Base-by-base conservation (phyloP, 371 early-diverging fungal species). In the Mucor plumbeus region DNA sequence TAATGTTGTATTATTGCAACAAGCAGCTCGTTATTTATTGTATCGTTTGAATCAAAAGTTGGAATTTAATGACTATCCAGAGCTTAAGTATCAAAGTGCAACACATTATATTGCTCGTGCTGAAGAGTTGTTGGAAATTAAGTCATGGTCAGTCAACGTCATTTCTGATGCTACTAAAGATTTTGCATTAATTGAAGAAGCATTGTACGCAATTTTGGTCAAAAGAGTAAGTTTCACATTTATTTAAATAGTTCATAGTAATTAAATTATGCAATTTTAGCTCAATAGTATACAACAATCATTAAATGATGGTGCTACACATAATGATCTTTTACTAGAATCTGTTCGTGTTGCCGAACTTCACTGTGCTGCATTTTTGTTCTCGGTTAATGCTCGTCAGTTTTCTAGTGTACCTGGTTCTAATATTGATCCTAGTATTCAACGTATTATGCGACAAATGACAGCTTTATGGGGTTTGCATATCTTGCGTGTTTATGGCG, bases 1-100 rank as follows among this genome's bases (percentile, higher is more conserved):
- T 59, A 89, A 91, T 64, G 85, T 82, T 35, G 88, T 88, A 0
- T 61, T 91, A 68, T 71, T 88, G 59, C 88, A 89, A 48, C 91
- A 91, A 67, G 77, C 86, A 0, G 80, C 88, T 17, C 63, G 72
- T 1, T 69, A 74, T 43, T 44, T 77, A 14, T 53, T 75, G 5
- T 58, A 67, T 40, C 68, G 64, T 4, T 61, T 80, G 10, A 36
- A 58, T 1, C 71, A 78, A 39, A 64, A 69, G 36, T 26, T 76
- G 34, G 74, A 77, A n/a, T 34, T 44, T 15, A 68, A 75, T 41
- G 57, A 60, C 0, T 74, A 65, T 44, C 76, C 72, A 3, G 65
- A 75, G 0, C 61, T 80, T 17, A 68, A 74, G 13, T 80, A 74
- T 39, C 65, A 80, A 67, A 80, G 76, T 59, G 75, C 81, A 7